Percentiles rank a stretch among this genome's conserved stretches.
These are phyloP conservation scores for Trifolium repens DNA, from an alignment of 306 rosid genomes.

Conservation along the genomic window DNA sequence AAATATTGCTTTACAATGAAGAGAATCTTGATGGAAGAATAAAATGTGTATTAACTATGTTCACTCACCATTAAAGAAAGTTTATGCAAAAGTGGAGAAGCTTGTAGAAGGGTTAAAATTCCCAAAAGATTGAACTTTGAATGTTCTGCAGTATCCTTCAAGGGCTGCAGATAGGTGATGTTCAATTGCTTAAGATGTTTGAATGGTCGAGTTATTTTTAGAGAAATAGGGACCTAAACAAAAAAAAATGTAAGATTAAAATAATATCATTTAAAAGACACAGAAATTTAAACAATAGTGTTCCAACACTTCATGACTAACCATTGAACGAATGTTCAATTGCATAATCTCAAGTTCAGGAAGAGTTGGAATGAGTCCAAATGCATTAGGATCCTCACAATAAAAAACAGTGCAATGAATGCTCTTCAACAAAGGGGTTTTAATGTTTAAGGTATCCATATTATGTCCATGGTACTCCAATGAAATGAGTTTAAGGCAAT, in stretches of 20 bases:
- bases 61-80: slow-evolving; percentile 2
- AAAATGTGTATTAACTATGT: neutral
- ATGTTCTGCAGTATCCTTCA: too few relatives aligned
- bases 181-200: slow-evolving; percentile 8
- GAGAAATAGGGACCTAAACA: neutral
- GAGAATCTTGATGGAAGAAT: too few relatives aligned
- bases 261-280: neutral
- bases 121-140: neutral
- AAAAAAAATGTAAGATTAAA: neutral
- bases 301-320: neutral
- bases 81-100: neutral
- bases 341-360: slow-evolving; percentile 17
- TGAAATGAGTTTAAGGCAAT: slow-evolving; percentile 16
- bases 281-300: neutral
- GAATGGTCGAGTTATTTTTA: neutral
- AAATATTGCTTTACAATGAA: too few relatives aligned
- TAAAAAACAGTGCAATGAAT: neutral
- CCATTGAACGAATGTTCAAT: neutral
- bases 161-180: neutral
- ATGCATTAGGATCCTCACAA: neutral
- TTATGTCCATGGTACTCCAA: neutral
- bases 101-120: slow-evolving; percentile 19
- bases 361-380: neutral
- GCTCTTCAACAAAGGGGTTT: slow-evolving; percentile 6
- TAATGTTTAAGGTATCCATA: neutral